Evolutionary conservation across 805 yeast genomes (phyloP), one percentile per base, ranked within the genome.

Genomic region (Zygosaccharomyces kombuchaensis): DNA sequence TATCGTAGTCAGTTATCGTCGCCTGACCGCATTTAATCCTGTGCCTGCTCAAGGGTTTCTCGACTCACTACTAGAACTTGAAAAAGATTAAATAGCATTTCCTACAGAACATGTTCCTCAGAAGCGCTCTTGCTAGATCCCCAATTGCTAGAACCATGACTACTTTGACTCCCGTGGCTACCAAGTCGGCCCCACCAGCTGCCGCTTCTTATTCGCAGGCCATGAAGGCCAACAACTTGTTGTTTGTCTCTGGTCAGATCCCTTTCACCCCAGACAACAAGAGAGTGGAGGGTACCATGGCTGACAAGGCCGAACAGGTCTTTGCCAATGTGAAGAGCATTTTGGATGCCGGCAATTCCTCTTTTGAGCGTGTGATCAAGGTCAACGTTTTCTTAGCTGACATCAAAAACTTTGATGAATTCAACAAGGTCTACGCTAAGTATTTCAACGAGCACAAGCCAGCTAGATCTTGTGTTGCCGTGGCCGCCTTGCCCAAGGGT

Each of bases 161-260:
- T 21, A 61, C 59, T 9, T 43, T 59, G 42, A 59, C 64, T 25
- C 62, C 74, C 76, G 82, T 87, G 48, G 74, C 76, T 58, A 80
- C 96, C 43, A 73, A 80, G 52, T 73, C 73, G 55, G 96, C 98
- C 30, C 98, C 99, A 56, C 89, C 95, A 48, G 96, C 98, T 50
- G 96, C 96, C 34, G 98, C 96, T 31, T 81, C 96, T 10, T 91
- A 91, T 69, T 87, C 96, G 23, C 99, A 93, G 70, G 99, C 98
- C 39, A 79, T 90, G 67, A 89, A 86, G 72, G 95, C 82, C 58
- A 87, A 87, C 67, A 79, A 96, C 50, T 81, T 88, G 66, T 70
- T 93, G 65, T 93, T 84, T 67, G 88, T 93, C 47, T 87, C 96
- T 44, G 99, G 99, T 45, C 99, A 93, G 72, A 83, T 93, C 51